A percentile compares a stretch with the other conserved stretches of the same genome.
Evolutionary conservation across 2,329 filamentous ascomycete species (phyloP).

Genomic region (Pseudogymnoascus sp.): DNA sequence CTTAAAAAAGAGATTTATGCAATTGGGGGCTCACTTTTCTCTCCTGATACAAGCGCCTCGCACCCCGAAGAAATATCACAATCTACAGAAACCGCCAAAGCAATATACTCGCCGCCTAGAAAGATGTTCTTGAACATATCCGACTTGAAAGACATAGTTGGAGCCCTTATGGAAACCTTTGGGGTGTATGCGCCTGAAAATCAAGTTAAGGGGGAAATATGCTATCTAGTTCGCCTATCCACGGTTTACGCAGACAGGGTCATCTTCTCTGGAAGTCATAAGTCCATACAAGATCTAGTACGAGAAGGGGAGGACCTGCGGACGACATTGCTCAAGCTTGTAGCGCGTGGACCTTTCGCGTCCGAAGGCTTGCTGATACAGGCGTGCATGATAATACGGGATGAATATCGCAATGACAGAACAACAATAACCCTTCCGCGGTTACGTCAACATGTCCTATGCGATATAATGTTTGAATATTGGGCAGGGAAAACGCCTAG

Average conservation of each 20-base stretch:
- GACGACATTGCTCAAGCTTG: background rate
- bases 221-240: background rate
- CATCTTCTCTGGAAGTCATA: background rate
- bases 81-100: constrained; percentile 11
- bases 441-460: constrained; percentile 7
- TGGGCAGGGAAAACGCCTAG: constrained; percentile 18
- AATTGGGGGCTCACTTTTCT: constrained; percentile 11
- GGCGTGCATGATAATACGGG: background rate
- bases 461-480: constrained; percentile 14
- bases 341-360: background rate
- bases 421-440: constrained; percentile 1
- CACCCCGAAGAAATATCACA: background rate
- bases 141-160: background rate
- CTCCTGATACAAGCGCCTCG: background rate
- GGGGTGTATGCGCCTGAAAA: background rate
- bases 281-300: background rate
- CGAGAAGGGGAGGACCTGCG: background rate
- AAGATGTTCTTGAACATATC: background rate
- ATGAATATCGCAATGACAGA: background rate
- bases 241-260: background rate
- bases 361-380: constrained; percentile 5
- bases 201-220: background rate
- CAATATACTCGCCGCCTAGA: constrained; percentile 13
- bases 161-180: background rate
- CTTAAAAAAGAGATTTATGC: constrained; percentile 11